Conservation (phyloP, 345 rosid genomes). For the Erysimum cheiranthoides region DNA sequence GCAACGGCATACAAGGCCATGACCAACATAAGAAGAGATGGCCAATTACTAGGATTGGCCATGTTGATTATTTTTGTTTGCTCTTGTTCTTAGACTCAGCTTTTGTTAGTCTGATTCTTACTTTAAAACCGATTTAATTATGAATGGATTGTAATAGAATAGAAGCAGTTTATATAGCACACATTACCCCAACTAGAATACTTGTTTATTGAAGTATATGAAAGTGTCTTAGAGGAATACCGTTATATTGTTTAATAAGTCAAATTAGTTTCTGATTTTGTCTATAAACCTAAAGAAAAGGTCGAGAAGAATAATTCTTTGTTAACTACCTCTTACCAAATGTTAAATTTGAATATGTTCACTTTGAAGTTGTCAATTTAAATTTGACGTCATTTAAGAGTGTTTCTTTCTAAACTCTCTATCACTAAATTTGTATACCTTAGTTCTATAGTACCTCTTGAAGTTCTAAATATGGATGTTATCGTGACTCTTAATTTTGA, state of each 20-base stretch:
- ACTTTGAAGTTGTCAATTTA: conserved; percentile 11
- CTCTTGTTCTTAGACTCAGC: not conserved
- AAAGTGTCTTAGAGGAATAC: not conserved
- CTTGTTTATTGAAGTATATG: not conserved
- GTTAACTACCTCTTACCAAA: not conserved
- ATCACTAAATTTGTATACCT: not conserved
- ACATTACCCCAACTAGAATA: not conserved
- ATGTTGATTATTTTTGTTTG: not conserved
- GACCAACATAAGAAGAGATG: not conserved
- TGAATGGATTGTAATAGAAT: not conserved
- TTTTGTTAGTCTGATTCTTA: not conserved
- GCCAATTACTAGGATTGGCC: not conserved
- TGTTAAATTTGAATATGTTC: not conserved
- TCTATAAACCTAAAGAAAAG: not conserved
- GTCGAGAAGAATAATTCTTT: not conserved
- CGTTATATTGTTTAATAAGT: conserved; percentile 1
- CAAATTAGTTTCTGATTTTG: not conserved
- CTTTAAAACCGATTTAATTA: not conserved
- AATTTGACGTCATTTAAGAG: not conserved
- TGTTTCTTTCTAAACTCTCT: not conserved
- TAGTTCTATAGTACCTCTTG: not conserved
- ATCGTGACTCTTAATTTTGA: not conserved
- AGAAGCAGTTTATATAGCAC: not conserved
- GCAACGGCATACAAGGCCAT: not conserved
- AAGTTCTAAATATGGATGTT: not conserved